phyloP scores from a whole-genome alignment of 352 stramenopile genomes.

The Pythium insidiosum region DNA sequence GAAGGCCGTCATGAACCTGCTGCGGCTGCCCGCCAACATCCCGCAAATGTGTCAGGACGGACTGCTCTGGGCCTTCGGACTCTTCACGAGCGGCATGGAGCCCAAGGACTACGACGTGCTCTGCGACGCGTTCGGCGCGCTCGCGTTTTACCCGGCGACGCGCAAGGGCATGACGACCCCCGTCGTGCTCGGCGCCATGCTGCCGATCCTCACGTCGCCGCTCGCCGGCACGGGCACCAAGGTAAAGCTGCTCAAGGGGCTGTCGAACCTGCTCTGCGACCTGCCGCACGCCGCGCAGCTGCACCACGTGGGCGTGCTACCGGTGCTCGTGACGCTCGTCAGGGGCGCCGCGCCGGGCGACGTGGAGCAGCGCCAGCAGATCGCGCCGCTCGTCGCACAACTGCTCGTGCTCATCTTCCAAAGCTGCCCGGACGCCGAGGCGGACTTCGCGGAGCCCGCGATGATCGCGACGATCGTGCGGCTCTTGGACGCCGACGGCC shows the following conservation, averaged over 20 bases:
- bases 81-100: slow-evolving; percentile 53
- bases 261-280: slow-evolving; percentile 49
- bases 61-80: slow-evolving; percentile 55
- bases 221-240: slow-evolving; percentile 14
- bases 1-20: slow-evolving; percentile 58
- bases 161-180: slow-evolving; percentile 39
- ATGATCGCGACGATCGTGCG: slow-evolving; percentile 13
- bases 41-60: slow-evolving; percentile 59
- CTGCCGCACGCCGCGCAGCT: slow-evolving; percentile 14
- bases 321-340: slow-evolving; percentile 20
- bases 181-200: slow-evolving; percentile 25
- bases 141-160: slow-evolving; percentile 41
- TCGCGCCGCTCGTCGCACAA: slow-evolving; percentile 15
- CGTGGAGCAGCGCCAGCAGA: not conserved
- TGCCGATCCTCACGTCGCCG: slow-evolving; percentile 27
- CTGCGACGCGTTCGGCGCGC: slow-evolving; percentile 52
- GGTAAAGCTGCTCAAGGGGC: slow-evolving; percentile 32
- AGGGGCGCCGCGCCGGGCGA: not conserved
- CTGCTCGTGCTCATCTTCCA: slow-evolving; percentile 26
- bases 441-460: slow-evolving; percentile 20
- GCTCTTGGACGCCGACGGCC: slow-evolving; percentile 11
- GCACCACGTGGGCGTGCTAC: slow-evolving; percentile 15
- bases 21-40: slow-evolving; percentile 36
- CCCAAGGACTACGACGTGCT: slow-evolving; percentile 50
- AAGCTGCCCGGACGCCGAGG: slow-evolving; percentile 17